Conservation (phyloP, 1,284 basidiomycete species). For the Ustilago loliicola region DNA sequence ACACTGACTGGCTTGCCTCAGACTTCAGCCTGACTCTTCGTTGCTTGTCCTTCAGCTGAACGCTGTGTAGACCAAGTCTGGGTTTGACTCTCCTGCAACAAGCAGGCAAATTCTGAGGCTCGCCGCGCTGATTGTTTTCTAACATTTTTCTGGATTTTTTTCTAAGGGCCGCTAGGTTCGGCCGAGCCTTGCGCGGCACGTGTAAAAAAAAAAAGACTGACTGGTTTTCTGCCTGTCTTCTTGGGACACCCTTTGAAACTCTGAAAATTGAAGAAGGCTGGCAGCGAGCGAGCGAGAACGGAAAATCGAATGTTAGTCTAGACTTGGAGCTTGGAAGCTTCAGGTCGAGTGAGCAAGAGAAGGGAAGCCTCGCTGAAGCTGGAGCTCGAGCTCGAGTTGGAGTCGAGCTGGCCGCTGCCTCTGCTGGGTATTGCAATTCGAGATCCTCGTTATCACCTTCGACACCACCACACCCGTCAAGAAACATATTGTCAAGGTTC, state of each 20-base stretch:
- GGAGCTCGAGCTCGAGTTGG: not conserved
- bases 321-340: not conserved
- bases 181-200: not conserved
- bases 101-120: too few relatives aligned
- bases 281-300: too few relatives aligned
- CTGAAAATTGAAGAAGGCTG: not conserved
- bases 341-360: not conserved
- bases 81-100: not conserved
- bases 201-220: too few relatives aligned
- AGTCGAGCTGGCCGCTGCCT: not conserved
- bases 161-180: not conserved
- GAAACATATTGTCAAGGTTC: slow-evolving; percentile 55
- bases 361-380: too few relatives aligned
- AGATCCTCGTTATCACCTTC: slow-evolving; percentile 50
- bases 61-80: not conserved
- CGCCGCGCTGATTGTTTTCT: not conserved
- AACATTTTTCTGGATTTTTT: not conserved
- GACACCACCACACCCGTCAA: slow-evolving; percentile 59
- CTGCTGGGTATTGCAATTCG: slow-evolving; percentile 28
- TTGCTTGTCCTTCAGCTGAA: slow-evolving; percentile 1
- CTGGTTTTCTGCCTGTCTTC: too few relatives aligned
- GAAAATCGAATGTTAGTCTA: not conserved
- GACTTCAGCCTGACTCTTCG: not conserved
- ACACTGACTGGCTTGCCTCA: not conserved
- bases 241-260: not conserved